A percentile compares a stretch with the other conserved stretches of the same genome.
These are phyloP conservation scores for Hypoxylon sp. DNA, from an alignment of 2,329 filamentous ascomycete genomes.

Conservation along the genomic window DNA sequence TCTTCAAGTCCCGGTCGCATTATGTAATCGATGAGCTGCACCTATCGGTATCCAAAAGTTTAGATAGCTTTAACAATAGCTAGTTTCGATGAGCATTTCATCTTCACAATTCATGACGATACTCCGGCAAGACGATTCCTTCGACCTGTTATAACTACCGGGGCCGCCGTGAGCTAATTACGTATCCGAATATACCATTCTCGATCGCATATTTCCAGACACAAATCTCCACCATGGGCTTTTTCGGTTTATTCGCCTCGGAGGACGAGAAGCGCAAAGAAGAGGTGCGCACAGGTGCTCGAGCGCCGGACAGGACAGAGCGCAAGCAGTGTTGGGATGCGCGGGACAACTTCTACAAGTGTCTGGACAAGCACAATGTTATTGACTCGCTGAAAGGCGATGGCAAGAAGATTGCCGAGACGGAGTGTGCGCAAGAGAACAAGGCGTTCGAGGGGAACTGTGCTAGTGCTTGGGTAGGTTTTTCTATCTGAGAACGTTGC, in stretches of 20 bases:
- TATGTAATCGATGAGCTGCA: slow-evolving; percentile 28
- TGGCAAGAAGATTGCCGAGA: slow-evolving; percentile 67
- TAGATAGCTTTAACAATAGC: slow-evolving; percentile 25
- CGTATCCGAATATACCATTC: background rate
- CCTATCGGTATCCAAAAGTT: slow-evolving; percentile 13
- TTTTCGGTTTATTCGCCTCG: slow-evolving; percentile 62
- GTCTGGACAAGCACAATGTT: slow-evolving; percentile 85
- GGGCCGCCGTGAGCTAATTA: background rate
- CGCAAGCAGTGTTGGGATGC: slow-evolving; percentile 90
- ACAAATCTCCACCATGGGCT: slow-evolving; percentile 59
- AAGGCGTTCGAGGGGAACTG: slow-evolving; percentile 86
- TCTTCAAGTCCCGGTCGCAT: slow-evolving; percentile 5
- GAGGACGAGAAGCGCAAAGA: slow-evolving; percentile 64
- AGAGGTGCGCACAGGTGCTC: slow-evolving; percentile 68
- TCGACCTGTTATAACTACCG: background rate
- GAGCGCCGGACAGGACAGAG: slow-evolving; percentile 88
- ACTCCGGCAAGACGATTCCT: slow-evolving; percentile 7
- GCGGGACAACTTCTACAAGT: slow-evolving; percentile 89
- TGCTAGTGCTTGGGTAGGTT: slow-evolving; percentile 87
- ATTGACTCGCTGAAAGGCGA: slow-evolving; percentile 76
- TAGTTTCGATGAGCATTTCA: slow-evolving; percentile 28
- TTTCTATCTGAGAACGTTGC: background rate
- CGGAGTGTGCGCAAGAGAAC: slow-evolving; percentile 72
- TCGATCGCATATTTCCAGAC: background rate
- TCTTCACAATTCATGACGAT: slow-evolving; percentile 19